Percentiles rank a stretch among this genome's conserved stretches.
Conservation (phyloP, 2,329 filamentous ascomycete species). For the Podosphaera fusca region DNA sequence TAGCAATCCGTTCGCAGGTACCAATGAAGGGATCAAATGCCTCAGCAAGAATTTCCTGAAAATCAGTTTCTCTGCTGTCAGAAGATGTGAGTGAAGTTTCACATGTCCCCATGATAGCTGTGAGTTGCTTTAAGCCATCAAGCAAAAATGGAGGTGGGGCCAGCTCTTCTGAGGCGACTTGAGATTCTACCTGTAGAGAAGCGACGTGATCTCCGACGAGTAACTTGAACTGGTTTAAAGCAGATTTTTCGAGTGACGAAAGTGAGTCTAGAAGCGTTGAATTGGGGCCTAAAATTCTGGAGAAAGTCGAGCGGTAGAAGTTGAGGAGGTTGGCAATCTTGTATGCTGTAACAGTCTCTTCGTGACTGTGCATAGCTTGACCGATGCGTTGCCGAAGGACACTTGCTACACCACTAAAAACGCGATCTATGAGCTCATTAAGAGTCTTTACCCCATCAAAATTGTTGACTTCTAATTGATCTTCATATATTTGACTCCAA, state of each 20-base stretch:
- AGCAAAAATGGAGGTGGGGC: conserved; percentile 58
- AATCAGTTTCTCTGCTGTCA: conserved; percentile 38
- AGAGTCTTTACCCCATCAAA: conserved; percentile 70
- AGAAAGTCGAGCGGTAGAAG: conserved; percentile 75
- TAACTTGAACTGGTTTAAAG: conserved; percentile 59
- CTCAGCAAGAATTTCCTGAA: conserved; percentile 52
- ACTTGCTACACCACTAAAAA: conserved; percentile 57
- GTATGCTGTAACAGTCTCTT: conserved; percentile 72
- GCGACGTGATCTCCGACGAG: conserved; percentile 63
- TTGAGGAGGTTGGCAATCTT: conserved; percentile 71
- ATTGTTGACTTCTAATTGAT: conserved; percentile 26
- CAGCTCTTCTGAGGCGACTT: conserved; percentile 47
- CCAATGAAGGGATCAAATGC: conserved; percentile 70
- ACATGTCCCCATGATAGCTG: conserved; percentile 62
- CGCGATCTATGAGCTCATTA: conserved; percentile 66
- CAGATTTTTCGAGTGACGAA: conserved; percentile 45
- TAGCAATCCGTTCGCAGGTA: conserved; percentile 47
- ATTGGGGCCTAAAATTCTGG: conserved; percentile 47
- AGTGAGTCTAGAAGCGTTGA: conserved; percentile 51
- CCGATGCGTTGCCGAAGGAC: conserved; percentile 78
- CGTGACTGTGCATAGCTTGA: conserved; percentile 77
- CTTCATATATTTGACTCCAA: conserved; percentile 46
- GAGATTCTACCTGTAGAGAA: conserved; percentile 47
- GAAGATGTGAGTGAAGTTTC: conserved; percentile 51
- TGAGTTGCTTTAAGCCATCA: conserved; percentile 58